Percentiles rank a stretch among this genome's conserved stretches.
Evolutionary conservation across 495 filamentous ascomycete genomes (phyloP).

Genomic region (Pseudomonodictys pantanalensis): DNA sequence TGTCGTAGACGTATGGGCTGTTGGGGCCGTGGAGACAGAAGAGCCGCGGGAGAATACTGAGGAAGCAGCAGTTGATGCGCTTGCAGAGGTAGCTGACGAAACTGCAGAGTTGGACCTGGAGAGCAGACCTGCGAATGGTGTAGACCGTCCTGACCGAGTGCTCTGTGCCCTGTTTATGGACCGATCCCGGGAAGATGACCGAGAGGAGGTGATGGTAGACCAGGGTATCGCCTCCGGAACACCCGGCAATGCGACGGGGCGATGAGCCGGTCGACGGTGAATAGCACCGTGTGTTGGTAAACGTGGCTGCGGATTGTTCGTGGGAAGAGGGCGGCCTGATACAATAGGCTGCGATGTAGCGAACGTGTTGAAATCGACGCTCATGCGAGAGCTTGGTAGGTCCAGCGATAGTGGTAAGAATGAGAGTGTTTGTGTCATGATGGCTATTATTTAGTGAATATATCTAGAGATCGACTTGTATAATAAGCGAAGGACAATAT

Average conservation of each 20-base stretch:
- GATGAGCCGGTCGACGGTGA: not conserved
- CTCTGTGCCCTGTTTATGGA: no score
- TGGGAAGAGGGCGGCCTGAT: not conserved
- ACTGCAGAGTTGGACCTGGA: slow-evolving; percentile 11
- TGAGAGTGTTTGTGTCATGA: slow-evolving; percentile 17
- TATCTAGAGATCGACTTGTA: not conserved
- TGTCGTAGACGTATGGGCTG: not conserved
- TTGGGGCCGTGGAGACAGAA: not conserved
- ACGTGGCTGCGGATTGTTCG: not conserved
- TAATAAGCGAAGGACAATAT: not conserved
- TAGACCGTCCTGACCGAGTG: not conserved
- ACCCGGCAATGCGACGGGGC: not conserved
- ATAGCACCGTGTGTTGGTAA: not conserved
- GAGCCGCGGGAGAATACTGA: slow-evolving; percentile 5
- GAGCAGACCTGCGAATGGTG: not conserved
- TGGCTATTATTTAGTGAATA: not conserved
- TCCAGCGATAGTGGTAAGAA: slow-evolving; percentile 20
- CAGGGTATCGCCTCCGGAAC: no score
- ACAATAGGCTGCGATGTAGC: not conserved
- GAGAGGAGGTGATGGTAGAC: no score
- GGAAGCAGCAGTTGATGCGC: not conserved
- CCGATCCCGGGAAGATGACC: no score
- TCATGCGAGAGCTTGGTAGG: slow-evolving; percentile 23
- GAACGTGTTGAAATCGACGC: slow-evolving; percentile 20
- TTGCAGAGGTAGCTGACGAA: slow-evolving; percentile 3